Conservation (phyloP, 2,329 filamentous ascomycete genomes). For the Clarireedia homoeocarpa region DNA sequence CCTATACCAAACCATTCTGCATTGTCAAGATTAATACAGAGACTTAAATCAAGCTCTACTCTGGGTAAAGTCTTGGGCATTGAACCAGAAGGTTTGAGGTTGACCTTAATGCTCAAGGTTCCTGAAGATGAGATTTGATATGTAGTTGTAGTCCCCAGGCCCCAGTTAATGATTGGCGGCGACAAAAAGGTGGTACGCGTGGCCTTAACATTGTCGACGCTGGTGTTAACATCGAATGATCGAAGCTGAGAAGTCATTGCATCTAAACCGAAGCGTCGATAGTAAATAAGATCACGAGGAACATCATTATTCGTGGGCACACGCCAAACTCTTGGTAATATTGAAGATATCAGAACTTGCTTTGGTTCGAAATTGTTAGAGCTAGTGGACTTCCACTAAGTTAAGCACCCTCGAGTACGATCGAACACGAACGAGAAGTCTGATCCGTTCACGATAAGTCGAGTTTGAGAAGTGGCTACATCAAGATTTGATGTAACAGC, state of each 20-base stretch:
- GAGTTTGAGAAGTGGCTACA: slow-evolving; percentile 16
- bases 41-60: slow-evolving; percentile 50
- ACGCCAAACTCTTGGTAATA: slow-evolving; percentile 45
- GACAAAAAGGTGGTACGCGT: slow-evolving; percentile 42
- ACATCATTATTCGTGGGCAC: slow-evolving; percentile 59
- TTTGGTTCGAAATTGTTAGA: background rate
- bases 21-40: slow-evolving; percentile 38
- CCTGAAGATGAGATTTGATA: slow-evolving; percentile 45
- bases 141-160: slow-evolving; percentile 38
- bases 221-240: slow-evolving; percentile 29
- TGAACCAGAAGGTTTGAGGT: slow-evolving; percentile 39
- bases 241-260: slow-evolving; percentile 39
- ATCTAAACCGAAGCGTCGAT: slow-evolving; percentile 45
- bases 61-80: slow-evolving; percentile 49
- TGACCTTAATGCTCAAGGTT: slow-evolving; percentile 38
- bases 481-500: slow-evolving; percentile 10
- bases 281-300: slow-evolving; percentile 46
- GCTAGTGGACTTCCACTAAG: slow-evolving; percentile 33
- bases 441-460: slow-evolving; percentile 26
- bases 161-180: slow-evolving; percentile 56
- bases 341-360: slow-evolving; percentile 1
- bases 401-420: slow-evolving; percentile 36
- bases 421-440: slow-evolving; percentile 39
- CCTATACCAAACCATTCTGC: slow-evolving; percentile 61
- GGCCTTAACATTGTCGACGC: slow-evolving; percentile 31